Evolutionary conservation across 2,329 filamentous ascomycete species (phyloP), one percentile per base, ranked within the genome.

Genomic region (Leptographium lundbergii): DNA sequence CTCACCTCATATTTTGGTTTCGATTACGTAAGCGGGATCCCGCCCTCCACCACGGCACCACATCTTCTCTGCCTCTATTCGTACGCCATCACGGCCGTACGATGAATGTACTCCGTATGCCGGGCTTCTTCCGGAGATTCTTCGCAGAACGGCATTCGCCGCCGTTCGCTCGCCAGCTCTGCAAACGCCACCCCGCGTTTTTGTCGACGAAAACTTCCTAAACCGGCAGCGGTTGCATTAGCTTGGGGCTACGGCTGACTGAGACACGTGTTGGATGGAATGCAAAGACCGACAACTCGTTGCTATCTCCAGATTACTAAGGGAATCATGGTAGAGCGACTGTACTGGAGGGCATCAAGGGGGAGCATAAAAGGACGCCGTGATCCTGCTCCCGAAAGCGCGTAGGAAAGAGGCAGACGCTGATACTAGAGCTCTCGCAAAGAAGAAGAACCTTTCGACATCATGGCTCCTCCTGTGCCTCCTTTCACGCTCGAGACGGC

Each of bases 401-500:
- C 6, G 36, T 17, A 4, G 9, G n/a, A 17, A n/a, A 22, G 2
- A 45, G 2, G 42, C 6, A 45, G 42, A 45, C 1, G 19, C 17
- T 22, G 42, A n/a, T 3, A 45, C 1, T 19, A 19, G 17, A 45
- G 42, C 42, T 9, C 19, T 9, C 19, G 7, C 42, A n/a, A 45
- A n/a, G 4, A 14, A 45, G 2, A 45, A 45, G n/a, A n/a, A n/a
- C n/a, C n/a, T n/a, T n/a, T n/a, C n/a, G 9, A 11, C 11, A 53
- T 47, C 39, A 58, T 57, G 61, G 54, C 56, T 45, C 58, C 36
- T 9, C 48, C 54, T 45, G 10, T 55, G 7, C 58, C 57, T 17
- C 54, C 89, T 0, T 95, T 91, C 69, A 92, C 83, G 0, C 73
- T 73, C 36, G 85, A 89, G 68, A 86, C 84, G 1, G 90, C 90